Percentiles rank a stretch among this genome's conserved stretches.
Evolutionary conservation across 2,329 filamentous ascomycete species (phyloP).

Genomic region (Onygena corvina): DNA sequence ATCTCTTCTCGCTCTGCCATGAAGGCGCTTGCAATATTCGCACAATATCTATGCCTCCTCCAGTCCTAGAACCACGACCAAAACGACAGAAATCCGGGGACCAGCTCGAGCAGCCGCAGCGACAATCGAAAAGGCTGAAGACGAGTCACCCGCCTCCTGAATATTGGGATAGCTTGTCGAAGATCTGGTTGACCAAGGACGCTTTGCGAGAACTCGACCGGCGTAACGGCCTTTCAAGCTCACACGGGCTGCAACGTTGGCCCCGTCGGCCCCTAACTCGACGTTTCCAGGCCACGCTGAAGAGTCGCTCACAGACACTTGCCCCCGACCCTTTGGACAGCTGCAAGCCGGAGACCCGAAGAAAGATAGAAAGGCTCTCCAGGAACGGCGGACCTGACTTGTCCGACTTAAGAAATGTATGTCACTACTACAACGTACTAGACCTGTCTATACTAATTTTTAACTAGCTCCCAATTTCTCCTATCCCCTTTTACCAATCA

Average conservation of each 20-base stretch:
- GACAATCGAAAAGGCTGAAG: constrained; percentile 11
- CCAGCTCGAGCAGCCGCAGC: not conserved
- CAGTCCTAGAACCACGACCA: too few species aligned
- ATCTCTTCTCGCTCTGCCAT: too few species aligned
- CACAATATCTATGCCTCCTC: too few species aligned
- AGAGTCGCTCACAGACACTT: constrained; percentile 8
- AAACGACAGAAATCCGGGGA: not conserved
- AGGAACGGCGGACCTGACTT: constrained; percentile 12
- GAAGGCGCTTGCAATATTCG: too few species aligned
- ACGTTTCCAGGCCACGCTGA: constrained; percentile 9
- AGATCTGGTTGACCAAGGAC: constrained; percentile 17
- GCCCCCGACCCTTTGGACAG: not conserved
- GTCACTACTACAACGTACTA: not conserved
- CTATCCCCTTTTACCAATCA: not conserved
- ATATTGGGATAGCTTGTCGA: constrained; percentile 21
- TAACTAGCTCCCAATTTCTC: not conserved
- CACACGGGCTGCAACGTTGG: not conserved
- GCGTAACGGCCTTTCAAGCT: constrained; percentile 12
- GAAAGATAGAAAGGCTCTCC: constrained; percentile 10
- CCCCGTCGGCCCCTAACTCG: constrained; percentile 9
- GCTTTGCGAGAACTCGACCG: constrained; percentile 19
- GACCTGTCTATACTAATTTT: not conserved
- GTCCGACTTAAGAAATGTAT: constrained; percentile 14
- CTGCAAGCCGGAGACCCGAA: constrained; percentile 5
- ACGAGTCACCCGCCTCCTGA: not conserved